Evolutionary conservation across 148 eudicot genomes (phyloP).

Genomic region (Mesembryanthemum crystallinum): DNA sequence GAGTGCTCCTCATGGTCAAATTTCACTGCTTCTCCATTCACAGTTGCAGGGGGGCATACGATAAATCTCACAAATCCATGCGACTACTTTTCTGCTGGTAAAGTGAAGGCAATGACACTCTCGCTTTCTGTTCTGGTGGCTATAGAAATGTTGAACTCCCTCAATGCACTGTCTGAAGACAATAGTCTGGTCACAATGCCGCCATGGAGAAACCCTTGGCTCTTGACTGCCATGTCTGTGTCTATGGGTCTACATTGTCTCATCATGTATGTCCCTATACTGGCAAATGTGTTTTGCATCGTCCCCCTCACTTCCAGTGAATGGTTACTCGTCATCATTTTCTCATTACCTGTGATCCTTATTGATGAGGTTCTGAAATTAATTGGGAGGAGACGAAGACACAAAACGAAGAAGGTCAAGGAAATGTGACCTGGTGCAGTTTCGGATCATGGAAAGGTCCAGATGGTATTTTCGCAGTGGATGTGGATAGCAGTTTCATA

Average conservation of each 20-base stretch:
- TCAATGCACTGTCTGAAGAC: conserved; percentile 85
- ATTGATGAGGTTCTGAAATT: conserved; percentile 68
- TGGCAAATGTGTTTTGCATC: conserved; percentile 70
- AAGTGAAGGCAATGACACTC: conserved; percentile 86
- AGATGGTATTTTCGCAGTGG: neutral
- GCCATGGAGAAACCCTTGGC: conserved; percentile 91
- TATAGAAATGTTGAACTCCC: conserved; percentile 88
- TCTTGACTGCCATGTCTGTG: conserved; percentile 64
- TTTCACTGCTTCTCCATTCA: conserved; percentile 69
- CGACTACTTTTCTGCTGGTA: conserved; percentile 69
- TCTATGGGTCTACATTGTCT: conserved; percentile 75
- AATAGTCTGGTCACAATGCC: conserved; percentile 73
- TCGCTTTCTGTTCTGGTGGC: conserved; percentile 89
- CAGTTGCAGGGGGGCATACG: conserved; percentile 48
- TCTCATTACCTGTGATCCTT: conserved; percentile 71
- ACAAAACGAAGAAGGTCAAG: conserved; percentile 45
- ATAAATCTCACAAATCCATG: conserved; percentile 67
- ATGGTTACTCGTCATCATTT: conserved; percentile 67
- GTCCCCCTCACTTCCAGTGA: conserved; percentile 67
- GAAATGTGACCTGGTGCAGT: conserved; percentile 18
- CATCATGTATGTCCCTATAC: conserved; percentile 70
- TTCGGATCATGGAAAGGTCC: neutral
- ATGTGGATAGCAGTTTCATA: neutral
- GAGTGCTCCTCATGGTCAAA: conserved; percentile 78
- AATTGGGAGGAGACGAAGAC: conserved; percentile 47